Evolutionary conservation across 306 rosid genomes (phyloP), one percentile per base, ranked within the genome.

Genomic region (Prunus mongolica): DNA sequence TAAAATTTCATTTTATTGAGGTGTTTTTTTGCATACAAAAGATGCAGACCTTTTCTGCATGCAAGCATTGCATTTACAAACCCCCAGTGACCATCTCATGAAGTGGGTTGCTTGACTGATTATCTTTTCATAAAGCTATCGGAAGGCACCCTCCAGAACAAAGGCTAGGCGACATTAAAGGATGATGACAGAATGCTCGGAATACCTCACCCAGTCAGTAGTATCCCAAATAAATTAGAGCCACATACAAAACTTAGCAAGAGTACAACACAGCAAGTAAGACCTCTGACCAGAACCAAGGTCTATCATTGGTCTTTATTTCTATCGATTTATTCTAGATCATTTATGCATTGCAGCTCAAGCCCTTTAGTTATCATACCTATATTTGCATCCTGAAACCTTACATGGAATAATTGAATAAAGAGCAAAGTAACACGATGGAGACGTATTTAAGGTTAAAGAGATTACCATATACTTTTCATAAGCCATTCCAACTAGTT

Each of bases 381-480:
- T 8, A 57, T 41, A 44, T 44, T 44, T 24, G 57, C 44, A 18
- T 15, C 28, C 58, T 60, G 55, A 66, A 66, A 74, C 69, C 73
- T 54, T 46, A 77, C 63, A 80, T 44, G 32, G 41, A 61, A 71
- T 25, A 55, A 56, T 71, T 49, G 63, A 55, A 55, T 68, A 50
- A 51, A 46, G 71, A 52, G 46, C 65, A 67, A 30, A 63, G 57
- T 47, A 71, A 75, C 54, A 75, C 28, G 67, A 83, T 28, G 65
- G 41, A 71, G 65, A 77, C 69, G 19, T 30, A 76, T 79, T 46
- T 66, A 15, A 52, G 68, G 45, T 73, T 52, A 61, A 45, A 74
- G n/a, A 76, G 77, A 82, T 82, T 94, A 95, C 99, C 96, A 71
- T 85, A 81, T 95, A 89, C 84, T 92, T 95, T 81, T 88, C 91